These are phyloP conservation scores for Penicillium sp. DNA, from an alignment of 2,329 filamentous ascomycete genomes.

Conservation along the genomic window DNA sequence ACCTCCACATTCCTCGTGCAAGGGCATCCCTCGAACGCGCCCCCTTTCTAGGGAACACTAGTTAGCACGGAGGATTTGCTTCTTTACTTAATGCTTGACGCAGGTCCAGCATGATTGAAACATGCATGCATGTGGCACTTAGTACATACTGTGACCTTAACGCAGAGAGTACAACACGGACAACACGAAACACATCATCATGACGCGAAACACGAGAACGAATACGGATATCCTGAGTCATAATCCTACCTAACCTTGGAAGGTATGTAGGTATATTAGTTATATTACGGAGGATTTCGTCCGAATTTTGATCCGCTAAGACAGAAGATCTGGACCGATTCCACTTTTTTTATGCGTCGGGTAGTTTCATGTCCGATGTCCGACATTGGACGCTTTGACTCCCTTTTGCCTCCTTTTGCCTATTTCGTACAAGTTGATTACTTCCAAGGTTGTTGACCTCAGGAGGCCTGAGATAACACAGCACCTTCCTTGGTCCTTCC, in stretches of 20 bases:
- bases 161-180: too few species aligned
- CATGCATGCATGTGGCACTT: neutral
- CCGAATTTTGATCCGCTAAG: neutral
- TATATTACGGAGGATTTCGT: neutral
- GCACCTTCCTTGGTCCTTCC: too few species aligned
- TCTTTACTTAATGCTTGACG: neutral
- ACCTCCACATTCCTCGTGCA: neutral
- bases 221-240: neutral
- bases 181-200: neutral
- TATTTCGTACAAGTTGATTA: neutral
- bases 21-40: neutral
- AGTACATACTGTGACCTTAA: neutral
- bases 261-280: too few species aligned
- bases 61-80: neutral
- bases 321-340: neutral
- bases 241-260: too few species aligned
- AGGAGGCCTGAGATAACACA: too few species aligned
- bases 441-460: neutral
- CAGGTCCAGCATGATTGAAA: neutral
- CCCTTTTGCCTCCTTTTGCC: neutral
- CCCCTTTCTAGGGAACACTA: neutral
- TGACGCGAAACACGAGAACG: neutral
- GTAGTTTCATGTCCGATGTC: neutral
- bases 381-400: neutral
- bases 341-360: neutral